Evolutionary conservation across 225 moss, liverwort and hornwort genomes (phyloP), one percentile per base, ranked within the genome.

Genomic region (Polytrichum formosum): DNA sequence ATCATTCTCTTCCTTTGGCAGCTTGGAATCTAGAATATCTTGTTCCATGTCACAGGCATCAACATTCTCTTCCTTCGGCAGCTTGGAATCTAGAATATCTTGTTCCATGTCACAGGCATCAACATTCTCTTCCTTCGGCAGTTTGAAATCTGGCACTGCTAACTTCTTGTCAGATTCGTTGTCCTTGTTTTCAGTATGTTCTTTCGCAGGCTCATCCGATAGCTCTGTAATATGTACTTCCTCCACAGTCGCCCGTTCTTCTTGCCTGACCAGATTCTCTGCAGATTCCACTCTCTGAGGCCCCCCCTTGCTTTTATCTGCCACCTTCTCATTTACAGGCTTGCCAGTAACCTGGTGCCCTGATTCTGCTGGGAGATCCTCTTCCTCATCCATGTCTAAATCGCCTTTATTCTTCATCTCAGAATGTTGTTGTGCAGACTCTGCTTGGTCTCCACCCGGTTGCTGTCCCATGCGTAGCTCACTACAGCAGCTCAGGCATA

Each of bases 401-500:
- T 81, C 79, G 55, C 76, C 89, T 67, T 73, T 83, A 28, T 77
- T 46, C 63, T 53, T 56, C 68, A 56, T 28, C 53, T 73, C 54
- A 3, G 77, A 77, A 73, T 88, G 84, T 72, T 77, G 66, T 54
- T 73, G 82, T 33, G 33, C 30, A 67, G 79, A 75, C 71, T 81
- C 82, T 16, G 82, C 82, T 67, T 83, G 78, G n/a, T 73, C 81
- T 61, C 81, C 82, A 75, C 84, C 84, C 30, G 83, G 85, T 61
- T 72, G 60, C 63, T 72, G 72, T 31, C 84, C 80, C 67, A 64
- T 65, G 31, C 88, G 88, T 30, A 86, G 68, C 79, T 88, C 91
- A 64, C 68, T 73, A 81, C 91, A 88, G 80, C 91, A 91, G 64
- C 78, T 81, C 35, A 91, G 77, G 74, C 91, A 91, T 65, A 91